Evolutionary conservation across 768 basidiomycete species (phyloP), one percentile per base, ranked within the genome.

Genomic region (Calocera viscosa): DNA sequence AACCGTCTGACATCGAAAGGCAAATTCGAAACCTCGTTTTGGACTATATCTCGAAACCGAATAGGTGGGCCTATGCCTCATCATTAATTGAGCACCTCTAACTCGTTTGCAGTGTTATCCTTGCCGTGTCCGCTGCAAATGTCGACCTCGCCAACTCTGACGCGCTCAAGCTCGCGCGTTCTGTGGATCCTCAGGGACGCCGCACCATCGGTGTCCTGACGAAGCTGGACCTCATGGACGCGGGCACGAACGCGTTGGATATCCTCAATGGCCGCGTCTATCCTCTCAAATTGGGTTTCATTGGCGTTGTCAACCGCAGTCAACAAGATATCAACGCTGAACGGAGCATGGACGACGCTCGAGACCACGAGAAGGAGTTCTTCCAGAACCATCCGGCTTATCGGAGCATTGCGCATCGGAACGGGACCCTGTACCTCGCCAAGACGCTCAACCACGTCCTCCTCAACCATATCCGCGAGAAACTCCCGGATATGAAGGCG

Each of bases 61-160:
- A 97, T 94, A 69, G 65, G 83, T 73, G 34, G 22, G 43, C 26
- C 32, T 28, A 41, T 5, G 12, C 30, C 28, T 66, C 10, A 38
- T 28, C 19, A 16, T 35, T 5, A 30, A 30, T 34, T 60, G 2
- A 32, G n/a, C 33, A 32, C 12, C n/a, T 26, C 38, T 63, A 60
- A 40, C 19, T 19, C 32, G 17, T 30, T 30, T 22, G 22, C 67
- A 95, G 94, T 70, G 94, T 99, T 68, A 94, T 99, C 71, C 87
- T 99, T 60, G 89, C 96, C 28, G 94, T 99, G 8, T 98, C 96
- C 1, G 86, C 93, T 10, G 96, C 96, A 33, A 99, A 99, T 74
- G 95, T 98, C 67, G 96, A 99, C 76, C 86, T 99, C 67, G 96
- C 96, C 73, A 99, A 98, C 76, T 98, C 96, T 0, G 96, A 98